These are phyloP conservation scores for Rhodofomes roseus DNA, from an alignment of 1,284 basidiomycete genomes.

Conservation along the genomic window DNA sequence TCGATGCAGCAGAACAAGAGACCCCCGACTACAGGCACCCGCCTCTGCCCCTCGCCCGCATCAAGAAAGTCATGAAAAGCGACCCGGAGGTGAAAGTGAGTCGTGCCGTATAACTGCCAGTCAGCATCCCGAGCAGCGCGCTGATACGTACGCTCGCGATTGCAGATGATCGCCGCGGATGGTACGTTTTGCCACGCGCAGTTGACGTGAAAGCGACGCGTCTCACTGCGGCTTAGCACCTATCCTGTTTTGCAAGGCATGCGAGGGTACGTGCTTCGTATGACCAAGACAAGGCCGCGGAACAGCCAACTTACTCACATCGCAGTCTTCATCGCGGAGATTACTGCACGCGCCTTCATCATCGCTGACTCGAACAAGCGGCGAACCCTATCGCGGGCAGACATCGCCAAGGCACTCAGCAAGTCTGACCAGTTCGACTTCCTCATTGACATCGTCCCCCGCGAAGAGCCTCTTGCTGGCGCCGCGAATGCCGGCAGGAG, in stretches of 20 bases:
- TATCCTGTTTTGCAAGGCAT: constrained; percentile 93
- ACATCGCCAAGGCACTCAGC: constrained; percentile 86
- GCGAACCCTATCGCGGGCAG: constrained; percentile 84
- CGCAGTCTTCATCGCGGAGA: constrained; percentile 90
- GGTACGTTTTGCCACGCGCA: constrained; percentile 42
- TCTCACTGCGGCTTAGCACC: constrained; percentile 53
- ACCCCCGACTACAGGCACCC: constrained; percentile 84
- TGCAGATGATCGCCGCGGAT: constrained; percentile 93
- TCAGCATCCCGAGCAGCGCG: neutral
- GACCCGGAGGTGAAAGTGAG: constrained; percentile 92
- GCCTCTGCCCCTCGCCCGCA: constrained; percentile 83
- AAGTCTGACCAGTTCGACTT: constrained; percentile 94
- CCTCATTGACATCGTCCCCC: constrained; percentile 87
- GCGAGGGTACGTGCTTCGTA: constrained; percentile 71
- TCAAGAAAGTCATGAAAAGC: constrained; percentile 98
- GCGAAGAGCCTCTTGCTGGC: constrained; percentile 56
- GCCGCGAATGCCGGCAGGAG: constrained; percentile 11
- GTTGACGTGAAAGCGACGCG: constrained; percentile 9
- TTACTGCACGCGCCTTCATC: constrained; percentile 91
- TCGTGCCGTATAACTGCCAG: neutral
- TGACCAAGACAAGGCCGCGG: neutral
- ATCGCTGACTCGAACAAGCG: constrained; percentile 92
- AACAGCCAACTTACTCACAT: neutral
- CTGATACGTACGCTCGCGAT: neutral
- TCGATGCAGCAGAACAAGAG: constrained; percentile 77